phyloP scores from a whole-genome alignment of 1,284 basidiomycete species.

The Erythrobasidium hasegawianum region DNA sequence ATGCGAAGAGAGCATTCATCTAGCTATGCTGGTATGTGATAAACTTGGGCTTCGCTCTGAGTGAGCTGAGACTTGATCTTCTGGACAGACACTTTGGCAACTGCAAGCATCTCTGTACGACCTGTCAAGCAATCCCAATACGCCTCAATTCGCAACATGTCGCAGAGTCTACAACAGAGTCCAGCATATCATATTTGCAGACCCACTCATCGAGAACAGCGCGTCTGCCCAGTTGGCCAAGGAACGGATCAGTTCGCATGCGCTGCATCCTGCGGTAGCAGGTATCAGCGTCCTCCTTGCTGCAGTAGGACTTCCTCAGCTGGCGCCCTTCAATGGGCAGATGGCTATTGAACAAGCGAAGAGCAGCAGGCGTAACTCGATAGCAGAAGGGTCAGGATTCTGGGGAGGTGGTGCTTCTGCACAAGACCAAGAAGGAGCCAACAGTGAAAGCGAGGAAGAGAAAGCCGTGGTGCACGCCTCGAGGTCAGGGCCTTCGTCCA shows the following conservation, averaged over 20 bases:
- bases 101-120: slow-evolving; percentile 93
- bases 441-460: slow-evolving; percentile 41
- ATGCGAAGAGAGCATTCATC: slow-evolving; percentile 82
- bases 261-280: slow-evolving; percentile 57
- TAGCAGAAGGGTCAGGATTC: slow-evolving; percentile 5
- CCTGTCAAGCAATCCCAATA: slow-evolving; percentile 61
- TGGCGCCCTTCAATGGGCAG: slow-evolving; percentile 69
- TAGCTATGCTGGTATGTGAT: slow-evolving; percentile 74
- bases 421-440: slow-evolving; percentile 34
- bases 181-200: slow-evolving; percentile 94
- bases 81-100: slow-evolving; percentile 82
- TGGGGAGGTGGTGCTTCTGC: slow-evolving; percentile 1
- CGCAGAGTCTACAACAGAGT: slow-evolving; percentile 87
- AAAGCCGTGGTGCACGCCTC: background rate
- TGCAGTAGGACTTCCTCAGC: slow-evolving; percentile 67
- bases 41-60: background rate
- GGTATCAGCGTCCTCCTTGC: slow-evolving; percentile 82
- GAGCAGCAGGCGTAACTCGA: slow-evolving; percentile 50
- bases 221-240: slow-evolving; percentile 2
- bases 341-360: slow-evolving; percentile 87
- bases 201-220: slow-evolving; percentile 61
- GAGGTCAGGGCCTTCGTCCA: too few species aligned
- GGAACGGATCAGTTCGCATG: slow-evolving; percentile 11
- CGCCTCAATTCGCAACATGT: slow-evolving; percentile 83
- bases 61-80: slow-evolving; percentile 18